These are phyloP conservation scores for Blastobotrys peoriensis DNA, from an alignment of 805 yeast genomes.

Conservation along the genomic window DNA sequence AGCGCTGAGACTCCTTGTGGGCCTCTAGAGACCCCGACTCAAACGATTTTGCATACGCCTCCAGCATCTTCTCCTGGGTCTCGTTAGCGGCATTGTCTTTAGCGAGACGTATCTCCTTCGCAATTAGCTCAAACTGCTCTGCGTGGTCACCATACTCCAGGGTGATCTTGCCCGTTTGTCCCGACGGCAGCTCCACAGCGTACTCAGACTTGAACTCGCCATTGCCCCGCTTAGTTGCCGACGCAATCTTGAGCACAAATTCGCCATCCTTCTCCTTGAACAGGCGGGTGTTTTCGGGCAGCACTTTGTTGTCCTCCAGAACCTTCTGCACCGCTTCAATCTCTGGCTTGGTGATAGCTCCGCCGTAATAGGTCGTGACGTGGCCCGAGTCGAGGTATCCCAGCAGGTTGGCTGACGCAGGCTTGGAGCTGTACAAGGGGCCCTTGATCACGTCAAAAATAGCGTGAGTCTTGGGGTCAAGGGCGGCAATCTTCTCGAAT, in stretches of 20 bases:
- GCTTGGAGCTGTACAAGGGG: conserved; percentile 46
- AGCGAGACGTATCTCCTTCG: conserved; percentile 51
- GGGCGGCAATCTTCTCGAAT: conserved; percentile 45
- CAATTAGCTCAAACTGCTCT: conserved; percentile 56
- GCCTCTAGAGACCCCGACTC: conserved; percentile 77
- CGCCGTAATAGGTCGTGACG: conserved; percentile 65
- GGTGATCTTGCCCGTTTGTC: conserved; percentile 33
- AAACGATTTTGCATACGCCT: conserved; percentile 62
- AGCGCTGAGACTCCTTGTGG: conserved; percentile 75
- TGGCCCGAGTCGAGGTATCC: conserved; percentile 81
- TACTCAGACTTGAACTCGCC: conserved; percentile 26
- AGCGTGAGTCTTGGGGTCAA: conserved; percentile 33
- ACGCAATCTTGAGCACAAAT: conserved; percentile 64
- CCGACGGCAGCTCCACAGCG: conserved; percentile 34
- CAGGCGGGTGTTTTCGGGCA: conserved; percentile 78
- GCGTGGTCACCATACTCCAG: conserved; percentile 77
- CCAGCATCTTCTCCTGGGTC: conserved; percentile 61
- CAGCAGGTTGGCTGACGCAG: conserved; percentile 45
- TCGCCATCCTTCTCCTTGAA: conserved; percentile 42
- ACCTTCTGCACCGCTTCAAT: conserved; percentile 62
- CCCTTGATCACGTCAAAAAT: conserved; percentile 27
- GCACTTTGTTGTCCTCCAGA: conserved; percentile 53
- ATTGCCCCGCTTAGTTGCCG: conserved; percentile 41
- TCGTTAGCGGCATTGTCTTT: conserved; percentile 62
- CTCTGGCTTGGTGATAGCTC: conserved; percentile 50